Conservation (phyloP, 306 rosid species). For the Pyrus pyrifolia region DNA sequence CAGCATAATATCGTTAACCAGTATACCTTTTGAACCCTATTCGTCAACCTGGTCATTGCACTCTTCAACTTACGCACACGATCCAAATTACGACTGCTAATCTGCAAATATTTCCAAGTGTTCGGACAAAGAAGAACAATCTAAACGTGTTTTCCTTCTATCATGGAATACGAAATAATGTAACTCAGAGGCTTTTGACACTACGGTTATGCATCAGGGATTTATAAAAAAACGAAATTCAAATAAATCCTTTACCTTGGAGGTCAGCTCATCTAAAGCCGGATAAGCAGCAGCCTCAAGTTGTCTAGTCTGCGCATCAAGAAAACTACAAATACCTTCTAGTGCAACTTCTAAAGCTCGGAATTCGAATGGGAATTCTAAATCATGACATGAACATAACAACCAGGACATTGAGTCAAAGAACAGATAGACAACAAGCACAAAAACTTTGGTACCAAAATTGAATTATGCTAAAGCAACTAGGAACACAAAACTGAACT, state of each 20-base stretch:
- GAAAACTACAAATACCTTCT: constrained; percentile 68
- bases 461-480: not conserved
- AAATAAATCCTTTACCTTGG: constrained; percentile 42
- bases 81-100: constrained; percentile 77
- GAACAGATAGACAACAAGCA: not conserved
- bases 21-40: constrained; percentile 75
- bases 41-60: constrained; percentile 78
- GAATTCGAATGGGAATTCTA: constrained; percentile 82
- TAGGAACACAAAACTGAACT: not conserved
- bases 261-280: constrained; percentile 72
- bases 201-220: not conserved
- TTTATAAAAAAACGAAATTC: not conserved
- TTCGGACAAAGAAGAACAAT: not conserved
- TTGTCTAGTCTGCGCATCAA: constrained; percentile 60
- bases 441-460: not conserved
- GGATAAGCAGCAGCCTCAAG: constrained; percentile 66
- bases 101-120: constrained; percentile 29
- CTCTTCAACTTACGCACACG: constrained; percentile 67
- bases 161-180: not conserved
- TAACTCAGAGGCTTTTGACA: not conserved
- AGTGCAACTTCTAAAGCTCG: constrained; percentile 64
- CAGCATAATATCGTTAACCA: not conserved
- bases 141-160: not conserved
- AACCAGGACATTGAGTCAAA: not conserved
- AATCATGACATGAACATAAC: not conserved